Evolutionary conservation across 176 grass and related monocot genomes (phyloP).

Genomic region (Stipa capillata): DNA sequence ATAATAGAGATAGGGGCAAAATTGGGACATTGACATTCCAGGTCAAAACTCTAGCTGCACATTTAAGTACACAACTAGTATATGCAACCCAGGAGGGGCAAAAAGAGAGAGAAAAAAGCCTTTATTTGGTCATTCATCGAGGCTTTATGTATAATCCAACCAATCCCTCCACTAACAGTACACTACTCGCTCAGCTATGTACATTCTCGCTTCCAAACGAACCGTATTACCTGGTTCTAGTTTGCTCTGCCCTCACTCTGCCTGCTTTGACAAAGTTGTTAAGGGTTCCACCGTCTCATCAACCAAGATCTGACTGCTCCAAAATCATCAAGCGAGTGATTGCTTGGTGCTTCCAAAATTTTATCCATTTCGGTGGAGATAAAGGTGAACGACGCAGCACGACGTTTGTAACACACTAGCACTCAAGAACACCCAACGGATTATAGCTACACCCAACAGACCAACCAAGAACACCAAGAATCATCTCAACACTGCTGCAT

Average conservation of each 20-base stretch:
- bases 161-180: slow-evolving; percentile 29
- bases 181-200: slow-evolving; percentile 47
- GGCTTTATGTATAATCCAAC: slow-evolving; percentile 19
- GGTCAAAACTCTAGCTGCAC: slow-evolving; percentile 47
- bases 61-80: slow-evolving; percentile 1
- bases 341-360: slow-evolving; percentile 17
- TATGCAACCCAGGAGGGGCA: neutral
- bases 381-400: neutral
- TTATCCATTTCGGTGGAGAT: slow-evolving; percentile 8
- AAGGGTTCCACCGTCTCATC: neutral
- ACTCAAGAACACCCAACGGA: slow-evolving; percentile 49
- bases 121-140: neutral
- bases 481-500: slow-evolving; percentile 55
- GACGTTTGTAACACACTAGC: slow-evolving; percentile 11
- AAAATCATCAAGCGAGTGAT: neutral
- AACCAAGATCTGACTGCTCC: neutral
- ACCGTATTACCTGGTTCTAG: slow-evolving; percentile 6
- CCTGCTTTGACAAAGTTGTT: slow-evolving; percentile 9
- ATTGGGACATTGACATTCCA: slow-evolving; percentile 14
- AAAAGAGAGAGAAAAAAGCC: neutral
- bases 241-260: slow-evolving; percentile 9
- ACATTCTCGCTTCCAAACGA: slow-evolving; percentile 35
- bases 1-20: slow-evolving; percentile 9
- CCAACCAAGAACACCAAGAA: slow-evolving; percentile 76
- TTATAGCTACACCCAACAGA: slow-evolving; percentile 81